Evolutionary conservation across 768 basidiomycete genomes (phyloP), one percentile per base, ranked within the genome.

Genomic region (Leucocoprinus leucothites): DNA sequence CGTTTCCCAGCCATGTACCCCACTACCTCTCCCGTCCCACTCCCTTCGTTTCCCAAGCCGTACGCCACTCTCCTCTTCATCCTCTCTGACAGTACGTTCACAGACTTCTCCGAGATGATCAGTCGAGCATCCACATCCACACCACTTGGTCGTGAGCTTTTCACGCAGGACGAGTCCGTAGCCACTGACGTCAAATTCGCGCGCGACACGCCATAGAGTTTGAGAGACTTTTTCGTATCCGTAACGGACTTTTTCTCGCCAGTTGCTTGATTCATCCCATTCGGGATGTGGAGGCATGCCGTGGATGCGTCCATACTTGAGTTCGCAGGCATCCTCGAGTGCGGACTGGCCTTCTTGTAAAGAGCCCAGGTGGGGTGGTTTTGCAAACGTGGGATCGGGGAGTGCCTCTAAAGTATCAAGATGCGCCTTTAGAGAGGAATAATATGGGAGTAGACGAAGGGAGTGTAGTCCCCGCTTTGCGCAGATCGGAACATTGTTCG

Each of bases 111-210:
- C 84, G 11, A 89, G 71, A 63, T 89, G 86, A 64, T 88, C 87
- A 24, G 87, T 88, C 46, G 86, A 88, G 64, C 87, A 89, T 1
- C 87, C 87, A 68, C 87, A 89, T 56, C 88, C 87, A 64, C 87
- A 89, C 87, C 88, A 89, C 61, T 88, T 89, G 3, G 75, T 78
- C 11, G 82, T 84, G 50, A 89, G 67, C 67, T 89, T 89, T 60
- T 89, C 88, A 25, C 86, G 73, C 28, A 89, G 70, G 13, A 88
- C 81, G 34, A 75, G 71, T 0, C 87, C 87, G 59, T 88, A 89
- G 9, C 88, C 87, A 25, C 82, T 77, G 2, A 87, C 82, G 61
- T 87, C 85, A 57, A 88, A 88, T 62, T 89, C 87, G 26, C 79
- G 69, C 25, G 87, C 82, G 19, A 88, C 82, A 18, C 78, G 74